Percentiles rank a stretch among this genome's conserved stretches.
These are phyloP conservation scores for Acacia pycnantha DNA, from an alignment of 331 rosid species.

Conservation along the genomic window DNA sequence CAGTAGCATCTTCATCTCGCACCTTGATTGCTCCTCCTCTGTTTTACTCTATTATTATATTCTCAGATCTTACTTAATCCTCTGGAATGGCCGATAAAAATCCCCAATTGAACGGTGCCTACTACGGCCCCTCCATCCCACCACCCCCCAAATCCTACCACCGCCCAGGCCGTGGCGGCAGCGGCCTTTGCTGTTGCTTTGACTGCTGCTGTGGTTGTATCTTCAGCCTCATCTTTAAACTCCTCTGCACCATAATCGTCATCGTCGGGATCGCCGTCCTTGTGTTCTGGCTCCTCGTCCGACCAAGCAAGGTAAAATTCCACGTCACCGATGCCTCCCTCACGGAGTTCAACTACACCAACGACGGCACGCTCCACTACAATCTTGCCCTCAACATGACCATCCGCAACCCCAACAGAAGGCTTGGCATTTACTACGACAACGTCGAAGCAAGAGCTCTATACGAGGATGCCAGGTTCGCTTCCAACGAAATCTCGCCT, in stretches of 20 bases:
- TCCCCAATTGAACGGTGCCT: conserved; percentile 42
- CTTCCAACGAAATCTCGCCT: conserved; percentile 3
- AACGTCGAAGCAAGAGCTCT: conserved; percentile 51
- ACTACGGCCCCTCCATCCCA: conserved; percentile 49
- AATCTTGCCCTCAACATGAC: conserved; percentile 63
- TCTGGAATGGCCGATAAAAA: conserved; percentile 20
- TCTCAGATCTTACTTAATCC: background rate
- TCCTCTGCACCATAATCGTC: conserved; percentile 42
- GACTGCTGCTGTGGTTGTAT: conserved; percentile 54
- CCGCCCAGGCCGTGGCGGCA: conserved; percentile 5
- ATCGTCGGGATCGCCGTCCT: conserved; percentile 36
- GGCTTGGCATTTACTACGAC: conserved; percentile 75
- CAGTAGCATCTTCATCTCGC: background rate
- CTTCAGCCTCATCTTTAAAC: conserved; percentile 53
- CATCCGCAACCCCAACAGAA: conserved; percentile 75
- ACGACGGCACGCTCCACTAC: conserved; percentile 49
- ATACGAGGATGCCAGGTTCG: conserved; percentile 50
- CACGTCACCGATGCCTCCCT: conserved; percentile 60
- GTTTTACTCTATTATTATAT: background rate
- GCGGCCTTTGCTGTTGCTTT: conserved; percentile 3
- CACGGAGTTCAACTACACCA: conserved; percentile 51
- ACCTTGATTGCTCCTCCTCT: no score
- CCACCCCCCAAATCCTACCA: conserved; percentile 32
- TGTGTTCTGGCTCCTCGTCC: conserved; percentile 69
- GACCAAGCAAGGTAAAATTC: conserved; percentile 61